phyloP scores from a whole-genome alignment of 768 basidiomycete genomes.

The Auricularia cornea region DNA sequence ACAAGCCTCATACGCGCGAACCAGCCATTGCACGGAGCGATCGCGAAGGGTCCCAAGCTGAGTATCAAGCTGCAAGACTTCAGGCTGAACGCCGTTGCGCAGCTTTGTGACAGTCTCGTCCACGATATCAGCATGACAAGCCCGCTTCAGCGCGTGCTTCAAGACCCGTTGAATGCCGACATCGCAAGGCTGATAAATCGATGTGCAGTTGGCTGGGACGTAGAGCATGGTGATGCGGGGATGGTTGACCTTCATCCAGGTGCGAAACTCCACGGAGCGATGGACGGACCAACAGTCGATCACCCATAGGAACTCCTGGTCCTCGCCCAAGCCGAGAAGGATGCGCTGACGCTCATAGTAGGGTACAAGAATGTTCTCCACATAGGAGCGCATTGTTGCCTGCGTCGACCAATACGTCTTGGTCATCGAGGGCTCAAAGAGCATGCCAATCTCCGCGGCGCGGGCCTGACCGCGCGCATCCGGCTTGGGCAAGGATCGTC shows the following conservation, averaged over 20 bases:
- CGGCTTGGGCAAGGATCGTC: slow-evolving; percentile 17
- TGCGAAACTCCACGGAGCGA: slow-evolving; percentile 24
- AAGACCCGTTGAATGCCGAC: slow-evolving; percentile 29
- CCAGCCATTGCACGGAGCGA: slow-evolving; percentile 23
- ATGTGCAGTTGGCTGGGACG: slow-evolving; percentile 18
- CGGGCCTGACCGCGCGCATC: slow-evolving; percentile 14
- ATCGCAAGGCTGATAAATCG: slow-evolving; percentile 24
- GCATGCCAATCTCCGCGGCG: slow-evolving; percentile 14
- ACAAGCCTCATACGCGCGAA: background rate
- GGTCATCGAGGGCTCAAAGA: slow-evolving; percentile 19
- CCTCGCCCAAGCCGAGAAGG: background rate
- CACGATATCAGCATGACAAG: slow-evolving; percentile 29
- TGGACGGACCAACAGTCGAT: slow-evolving; percentile 31
- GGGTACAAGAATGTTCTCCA: background rate
- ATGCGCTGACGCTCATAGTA: background rate
- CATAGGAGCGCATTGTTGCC: background rate
- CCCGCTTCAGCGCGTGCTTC: slow-evolving; percentile 26
- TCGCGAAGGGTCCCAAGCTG: slow-evolving; percentile 14
- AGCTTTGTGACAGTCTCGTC: slow-evolving; percentile 20
- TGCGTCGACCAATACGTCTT: slow-evolving; percentile 3
- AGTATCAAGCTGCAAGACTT: slow-evolving; percentile 14
- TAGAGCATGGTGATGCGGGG: slow-evolving; percentile 17
- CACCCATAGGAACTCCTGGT: slow-evolving; percentile 15
- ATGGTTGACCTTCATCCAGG: slow-evolving; percentile 21
- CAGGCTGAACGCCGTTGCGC: slow-evolving; percentile 6